Conservation (phyloP, 139 green algal genomes). For the Mesotaenium endlicherianum region DNA sequence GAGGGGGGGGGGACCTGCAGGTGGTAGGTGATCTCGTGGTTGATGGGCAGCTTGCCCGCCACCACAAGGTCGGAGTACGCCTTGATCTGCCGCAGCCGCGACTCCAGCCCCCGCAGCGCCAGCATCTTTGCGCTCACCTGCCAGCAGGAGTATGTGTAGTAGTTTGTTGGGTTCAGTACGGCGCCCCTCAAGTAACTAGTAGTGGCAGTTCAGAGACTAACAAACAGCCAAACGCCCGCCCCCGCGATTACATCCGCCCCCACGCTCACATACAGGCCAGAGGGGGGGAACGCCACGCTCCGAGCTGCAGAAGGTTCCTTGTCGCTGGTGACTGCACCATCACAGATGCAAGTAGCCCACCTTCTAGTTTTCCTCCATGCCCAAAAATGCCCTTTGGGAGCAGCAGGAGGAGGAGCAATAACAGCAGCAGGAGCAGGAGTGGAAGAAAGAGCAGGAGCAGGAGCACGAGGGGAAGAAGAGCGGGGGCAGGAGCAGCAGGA, state of each 20-base stretch:
- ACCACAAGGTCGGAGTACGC: constrained; percentile 86
- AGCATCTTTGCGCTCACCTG: constrained; percentile 55
- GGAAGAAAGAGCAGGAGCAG: neutral
- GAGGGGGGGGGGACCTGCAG: constrained; percentile 64
- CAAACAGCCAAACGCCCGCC: too few relatives aligned
- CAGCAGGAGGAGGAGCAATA: neutral
- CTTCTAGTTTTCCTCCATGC: too few relatives aligned
- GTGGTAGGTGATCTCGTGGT: constrained; percentile 94
- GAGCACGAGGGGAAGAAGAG: neutral
- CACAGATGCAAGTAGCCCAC: too few relatives aligned
- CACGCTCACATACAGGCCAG: too few relatives aligned
- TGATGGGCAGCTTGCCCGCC: constrained; percentile 81
- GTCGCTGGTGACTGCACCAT: too few relatives aligned
- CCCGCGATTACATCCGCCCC: too few relatives aligned
- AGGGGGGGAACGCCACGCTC: too few relatives aligned
- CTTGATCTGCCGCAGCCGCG: constrained; percentile 66
- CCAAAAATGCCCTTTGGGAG: too few relatives aligned
- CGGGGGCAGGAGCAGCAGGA: neutral
- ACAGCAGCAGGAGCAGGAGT: neutral
- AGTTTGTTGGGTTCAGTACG: neutral
- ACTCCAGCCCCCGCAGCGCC: constrained; percentile 59
- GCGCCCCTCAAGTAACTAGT: neutral
- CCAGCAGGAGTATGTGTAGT: neutral
- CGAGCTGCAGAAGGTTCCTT: too few relatives aligned
- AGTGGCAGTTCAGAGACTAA: too few relatives aligned